Evolutionary conservation across 371 early-diverging fungal species (phyloP).

Genomic region (Rhizopus arrhizus): DNA sequence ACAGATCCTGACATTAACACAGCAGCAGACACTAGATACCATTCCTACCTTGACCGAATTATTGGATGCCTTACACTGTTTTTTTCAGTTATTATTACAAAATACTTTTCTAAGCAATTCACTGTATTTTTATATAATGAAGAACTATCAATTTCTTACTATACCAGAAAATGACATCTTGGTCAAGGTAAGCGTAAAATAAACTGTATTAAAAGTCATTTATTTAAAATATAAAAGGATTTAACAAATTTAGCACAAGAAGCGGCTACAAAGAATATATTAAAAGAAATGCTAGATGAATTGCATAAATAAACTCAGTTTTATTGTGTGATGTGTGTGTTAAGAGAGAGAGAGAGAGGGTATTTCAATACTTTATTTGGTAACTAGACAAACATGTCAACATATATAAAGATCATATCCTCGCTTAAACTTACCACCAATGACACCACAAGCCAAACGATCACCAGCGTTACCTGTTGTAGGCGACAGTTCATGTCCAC

Average conservation of each 20-base stretch:
- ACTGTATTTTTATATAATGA: slow-evolving; percentile 30
- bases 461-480: slow-evolving; percentile 84
- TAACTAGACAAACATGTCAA: not conserved
- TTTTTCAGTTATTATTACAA: slow-evolving; percentile 30
- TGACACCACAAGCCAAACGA: slow-evolving; percentile 90
- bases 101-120: slow-evolving; percentile 27
- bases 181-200: slow-evolving; percentile 6
- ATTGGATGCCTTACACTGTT: slow-evolving; percentile 26
- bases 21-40: slow-evolving; percentile 2
- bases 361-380: not conserved
- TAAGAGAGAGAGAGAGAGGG: not conserved
- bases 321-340: not conserved
- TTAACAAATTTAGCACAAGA: slow-evolving; percentile 7
- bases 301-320: not conserved
- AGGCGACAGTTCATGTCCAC: slow-evolving; percentile 75
- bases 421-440: slow-evolving; percentile 61
- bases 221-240: slow-evolving; percentile 5
- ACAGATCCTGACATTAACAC: slow-evolving; percentile 10
- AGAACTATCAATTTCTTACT: slow-evolving; percentile 32
- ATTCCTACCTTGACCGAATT: slow-evolving; percentile 21
- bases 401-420: not conserved
- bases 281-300: slow-evolving; percentile 14
- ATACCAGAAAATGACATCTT: slow-evolving; percentile 12
- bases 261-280: slow-evolving; percentile 14
- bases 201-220: not conserved